These are phyloP conservation scores for Oleoguttula mirabilis DNA, from an alignment of 495 filamentous ascomycete species.

Conservation along the genomic window DNA sequence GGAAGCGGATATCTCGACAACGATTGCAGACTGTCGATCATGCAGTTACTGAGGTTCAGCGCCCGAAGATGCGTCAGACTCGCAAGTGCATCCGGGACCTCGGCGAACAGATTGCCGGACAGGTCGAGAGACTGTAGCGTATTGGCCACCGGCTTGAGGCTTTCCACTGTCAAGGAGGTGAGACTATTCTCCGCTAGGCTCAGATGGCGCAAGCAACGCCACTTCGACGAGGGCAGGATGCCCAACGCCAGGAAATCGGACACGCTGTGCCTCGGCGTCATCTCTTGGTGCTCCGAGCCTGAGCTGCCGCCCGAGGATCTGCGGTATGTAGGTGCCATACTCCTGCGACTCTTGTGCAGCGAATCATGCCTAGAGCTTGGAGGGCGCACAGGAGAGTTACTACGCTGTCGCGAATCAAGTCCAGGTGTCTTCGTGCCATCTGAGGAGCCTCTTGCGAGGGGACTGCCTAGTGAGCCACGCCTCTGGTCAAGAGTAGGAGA, in stretches of 20 bases:
- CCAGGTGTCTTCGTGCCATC: conserved; percentile 25
- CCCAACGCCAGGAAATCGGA: conserved; percentile 56
- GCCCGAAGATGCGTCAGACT: conserved; percentile 71
- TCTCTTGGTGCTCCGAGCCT: conserved; percentile 65
- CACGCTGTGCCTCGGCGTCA: conserved; percentile 58
- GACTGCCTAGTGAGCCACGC: conserved; percentile 25
- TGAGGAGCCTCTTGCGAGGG: conserved; percentile 41
- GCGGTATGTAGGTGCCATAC: conserved; percentile 54
- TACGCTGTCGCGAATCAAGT: conserved; percentile 45
- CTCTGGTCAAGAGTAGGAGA: conserved; percentile 47
- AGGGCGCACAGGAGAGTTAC: conserved; percentile 68
- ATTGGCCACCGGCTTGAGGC: conserved; percentile 69
- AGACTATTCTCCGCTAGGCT: conserved; percentile 85
- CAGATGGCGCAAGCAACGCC: conserved; percentile 85
- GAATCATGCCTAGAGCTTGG: conserved; percentile 57
- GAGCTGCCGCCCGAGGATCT: conserved; percentile 88
- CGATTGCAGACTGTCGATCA: conserved; percentile 92
- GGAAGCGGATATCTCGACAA: conserved; percentile 76
- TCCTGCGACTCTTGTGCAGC: conserved; percentile 32
- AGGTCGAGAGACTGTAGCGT: conserved; percentile 84
- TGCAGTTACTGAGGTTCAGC: conserved; percentile 86
- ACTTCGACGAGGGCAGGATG: conserved; percentile 69
- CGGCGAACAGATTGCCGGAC: conserved; percentile 77
- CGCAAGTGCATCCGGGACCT: conserved; percentile 81
- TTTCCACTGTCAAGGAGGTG: conserved; percentile 59